A percentile compares a stretch with the other conserved stretches of the same genome.
These are phyloP conservation scores for Malassezia yamatoensis DNA, from an alignment of 1,284 basidiomycete genomes.

Conservation along the genomic window DNA sequence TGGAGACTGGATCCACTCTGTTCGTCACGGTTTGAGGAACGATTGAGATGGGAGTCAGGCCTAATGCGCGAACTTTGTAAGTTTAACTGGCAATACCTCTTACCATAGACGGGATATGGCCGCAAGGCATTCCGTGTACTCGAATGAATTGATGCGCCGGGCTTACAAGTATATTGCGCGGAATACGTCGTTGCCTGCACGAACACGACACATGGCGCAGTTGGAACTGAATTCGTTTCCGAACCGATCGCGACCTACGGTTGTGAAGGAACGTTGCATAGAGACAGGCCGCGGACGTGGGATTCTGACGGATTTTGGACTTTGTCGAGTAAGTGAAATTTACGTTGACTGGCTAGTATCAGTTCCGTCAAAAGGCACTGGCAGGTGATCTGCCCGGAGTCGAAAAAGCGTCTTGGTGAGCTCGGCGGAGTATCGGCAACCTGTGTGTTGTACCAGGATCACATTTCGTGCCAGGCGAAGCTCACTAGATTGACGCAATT, in stretches of 20 bases:
- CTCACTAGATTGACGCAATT: too few relatives aligned
- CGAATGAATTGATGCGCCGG: conserved; percentile 42
- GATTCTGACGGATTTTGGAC: conserved; percentile 73
- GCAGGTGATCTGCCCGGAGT: conserved; percentile 71
- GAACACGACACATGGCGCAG: conserved; percentile 89
- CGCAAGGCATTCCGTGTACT: conserved; percentile 40
- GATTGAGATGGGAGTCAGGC: conserved; percentile 10
- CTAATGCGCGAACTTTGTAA: conserved; percentile 14
- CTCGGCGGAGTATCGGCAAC: not conserved
- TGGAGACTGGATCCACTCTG: not conserved
- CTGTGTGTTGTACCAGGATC: not conserved
- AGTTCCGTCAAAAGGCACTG: conserved; percentile 75
- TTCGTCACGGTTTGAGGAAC: not conserved
- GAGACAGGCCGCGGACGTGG: conserved; percentile 76
- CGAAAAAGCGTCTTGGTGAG: conserved; percentile 74
- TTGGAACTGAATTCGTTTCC: conserved; percentile 80
- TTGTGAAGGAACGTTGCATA: conserved; percentile 75
- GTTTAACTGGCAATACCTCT: not conserved
- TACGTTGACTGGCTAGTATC: conserved; percentile 55
- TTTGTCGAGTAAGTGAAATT: conserved; percentile 64
- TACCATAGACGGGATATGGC: conserved; percentile 40
- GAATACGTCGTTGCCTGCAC: conserved; percentile 48
- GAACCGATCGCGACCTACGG: conserved; percentile 67
- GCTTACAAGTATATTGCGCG: conserved; percentile 47
- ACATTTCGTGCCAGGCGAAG: too few relatives aligned